Percentiles rank a stretch among this genome's conserved stretches.
Evolutionary conservation across 495 filamentous ascomycete species (phyloP).

Genomic region (Tuber magnatum): DNA sequence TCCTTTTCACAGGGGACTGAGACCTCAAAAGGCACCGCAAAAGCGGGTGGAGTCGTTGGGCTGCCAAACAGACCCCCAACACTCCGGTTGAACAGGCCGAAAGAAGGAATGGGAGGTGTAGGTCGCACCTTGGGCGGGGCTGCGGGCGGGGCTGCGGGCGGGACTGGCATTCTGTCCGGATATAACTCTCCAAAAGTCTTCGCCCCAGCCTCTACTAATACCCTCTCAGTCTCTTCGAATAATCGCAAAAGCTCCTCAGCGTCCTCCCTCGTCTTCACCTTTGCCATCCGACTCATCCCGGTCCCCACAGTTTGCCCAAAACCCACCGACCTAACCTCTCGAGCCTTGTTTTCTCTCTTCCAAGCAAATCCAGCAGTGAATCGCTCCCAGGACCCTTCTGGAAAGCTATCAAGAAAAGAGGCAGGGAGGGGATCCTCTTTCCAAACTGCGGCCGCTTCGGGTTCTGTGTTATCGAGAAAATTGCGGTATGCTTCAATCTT

Average conservation of each 20-base stretch:
- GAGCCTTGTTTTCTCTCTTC: conserved; percentile 20
- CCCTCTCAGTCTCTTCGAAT: conserved; percentile 50
- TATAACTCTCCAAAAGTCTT: conserved; percentile 60
- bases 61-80: neutral
- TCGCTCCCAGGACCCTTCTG: conserved; percentile 24
- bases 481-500: conserved; percentile 43
- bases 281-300: neutral
- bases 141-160: too few relatives aligned
- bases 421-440: neutral
- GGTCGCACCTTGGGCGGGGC: neutral
- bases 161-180: conserved; percentile 45
- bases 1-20: conserved; percentile 50
- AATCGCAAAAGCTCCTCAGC: conserved; percentile 47
- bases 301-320: neutral
- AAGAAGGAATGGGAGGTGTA: neutral
- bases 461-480: conserved; percentile 14
- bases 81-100: neutral
- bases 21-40: conserved; percentile 48
- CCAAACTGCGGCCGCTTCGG: conserved; percentile 1
- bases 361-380: conserved; percentile 16
- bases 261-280: conserved; percentile 48
- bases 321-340: neutral
- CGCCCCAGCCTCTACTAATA: conserved; percentile 51
- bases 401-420: conserved; percentile 20
- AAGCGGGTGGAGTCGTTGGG: conserved; percentile 37